Percentiles rank a stretch among this genome's conserved stretches.
Evolutionary conservation across 2,329 filamentous ascomycete species (phyloP).

Genomic region (Stemphylium vesicarium): DNA sequence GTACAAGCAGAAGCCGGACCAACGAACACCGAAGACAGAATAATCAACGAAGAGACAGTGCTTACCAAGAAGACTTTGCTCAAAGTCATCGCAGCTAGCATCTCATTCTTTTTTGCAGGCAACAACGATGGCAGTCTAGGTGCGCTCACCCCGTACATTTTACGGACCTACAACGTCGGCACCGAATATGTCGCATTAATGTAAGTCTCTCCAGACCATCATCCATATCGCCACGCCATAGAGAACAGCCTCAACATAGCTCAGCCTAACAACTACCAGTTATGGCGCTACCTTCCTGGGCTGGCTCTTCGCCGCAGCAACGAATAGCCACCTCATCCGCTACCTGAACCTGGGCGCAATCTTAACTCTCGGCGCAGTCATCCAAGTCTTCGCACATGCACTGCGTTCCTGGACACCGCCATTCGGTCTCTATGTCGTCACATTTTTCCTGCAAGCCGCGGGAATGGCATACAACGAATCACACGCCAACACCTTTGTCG

Average conservation of each 20-base stretch:
- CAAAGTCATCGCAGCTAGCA: constrained; percentile 57
- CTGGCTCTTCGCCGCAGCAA: constrained; percentile 65
- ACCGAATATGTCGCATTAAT: constrained; percentile 56
- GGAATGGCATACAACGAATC: constrained; percentile 70
- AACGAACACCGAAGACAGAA: background rate
- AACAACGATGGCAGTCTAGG: constrained; percentile 70
- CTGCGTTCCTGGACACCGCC: constrained; percentile 64
- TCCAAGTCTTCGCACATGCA: constrained; percentile 62
- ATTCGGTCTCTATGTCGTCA: constrained; percentile 63
- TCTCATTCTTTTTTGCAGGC: constrained; percentile 71
- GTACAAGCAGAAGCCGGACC: background rate
- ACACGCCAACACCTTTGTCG: constrained; percentile 67
- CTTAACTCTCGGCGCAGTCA: constrained; percentile 60
- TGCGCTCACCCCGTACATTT: constrained; percentile 67
- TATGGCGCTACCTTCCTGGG: constrained; percentile 65
- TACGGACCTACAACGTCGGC: constrained; percentile 61
- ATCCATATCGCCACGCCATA: background rate
- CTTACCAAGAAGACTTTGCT: constrained; percentile 31
- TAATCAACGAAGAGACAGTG: background rate
- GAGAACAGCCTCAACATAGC: too few relatives aligned
- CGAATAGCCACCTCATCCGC: constrained; percentile 61
- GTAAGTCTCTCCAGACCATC: constrained; percentile 42
- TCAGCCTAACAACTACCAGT: background rate
- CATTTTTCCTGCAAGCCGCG: constrained; percentile 64
- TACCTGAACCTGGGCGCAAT: constrained; percentile 63